Conservation (phyloP, 2,329 filamentous ascomycete genomes). For the Sordariomycetes sp. region DNA sequence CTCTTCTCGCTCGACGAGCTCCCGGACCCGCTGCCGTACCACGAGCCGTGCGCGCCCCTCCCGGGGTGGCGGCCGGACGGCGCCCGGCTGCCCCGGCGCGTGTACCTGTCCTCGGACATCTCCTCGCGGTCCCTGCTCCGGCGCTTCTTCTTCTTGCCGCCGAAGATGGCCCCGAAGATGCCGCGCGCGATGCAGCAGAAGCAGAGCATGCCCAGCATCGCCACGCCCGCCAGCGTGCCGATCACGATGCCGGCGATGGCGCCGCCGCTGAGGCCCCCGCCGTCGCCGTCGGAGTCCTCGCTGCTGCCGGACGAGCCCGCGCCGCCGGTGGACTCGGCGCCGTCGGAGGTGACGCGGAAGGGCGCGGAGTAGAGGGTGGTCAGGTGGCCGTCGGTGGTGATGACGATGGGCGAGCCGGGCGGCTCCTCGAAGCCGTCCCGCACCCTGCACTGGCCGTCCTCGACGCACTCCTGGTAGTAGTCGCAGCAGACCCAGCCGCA, state of each 20-base stretch:
- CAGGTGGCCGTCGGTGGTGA: conserved; percentile 33
- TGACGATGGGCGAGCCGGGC: conserved; percentile 23
- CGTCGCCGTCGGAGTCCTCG: conserved; percentile 15
- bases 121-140: conserved; percentile 44
- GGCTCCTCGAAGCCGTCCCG: conserved; percentile 34
- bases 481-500: conserved; percentile 65
- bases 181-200: conserved; percentile 61
- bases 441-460: conserved; percentile 44
- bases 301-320: conserved; percentile 24
- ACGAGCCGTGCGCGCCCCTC: conserved; percentile 44
- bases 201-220: conserved; percentile 59
- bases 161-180: conserved; percentile 53
- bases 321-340: conserved; percentile 30
- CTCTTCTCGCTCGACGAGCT: conserved; percentile 34
- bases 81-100: conserved; percentile 26
- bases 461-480: conserved; percentile 56
- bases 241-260: conserved; percentile 77
- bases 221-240: conserved; percentile 56
- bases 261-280: conserved; percentile 49
- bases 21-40: conserved; percentile 43
- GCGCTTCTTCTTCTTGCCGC: conserved; percentile 38
- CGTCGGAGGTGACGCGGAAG: conserved; percentile 33
- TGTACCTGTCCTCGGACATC: conserved; percentile 51
- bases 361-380: conserved; percentile 44
- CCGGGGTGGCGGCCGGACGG: conserved; percentile 26